phyloP scores from a whole-genome alignment of 805 yeast genomes.

The Dipodascus albidus region DNA sequence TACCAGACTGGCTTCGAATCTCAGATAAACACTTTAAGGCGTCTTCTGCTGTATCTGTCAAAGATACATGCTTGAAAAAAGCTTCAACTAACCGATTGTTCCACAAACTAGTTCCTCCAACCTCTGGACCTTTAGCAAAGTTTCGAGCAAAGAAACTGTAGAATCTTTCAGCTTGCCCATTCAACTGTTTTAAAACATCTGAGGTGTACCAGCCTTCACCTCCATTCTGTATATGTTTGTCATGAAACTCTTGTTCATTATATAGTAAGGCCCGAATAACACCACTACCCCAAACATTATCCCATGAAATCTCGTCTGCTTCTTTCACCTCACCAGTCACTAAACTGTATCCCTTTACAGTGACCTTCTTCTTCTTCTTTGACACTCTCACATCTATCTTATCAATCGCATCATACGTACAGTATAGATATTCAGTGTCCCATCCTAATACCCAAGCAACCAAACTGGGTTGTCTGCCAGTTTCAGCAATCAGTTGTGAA shows the following conservation, averaged over 20 bases:
- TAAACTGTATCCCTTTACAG: conserved; percentile 12
- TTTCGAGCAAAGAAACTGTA: neutral
- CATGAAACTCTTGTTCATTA: conserved; percentile 68
- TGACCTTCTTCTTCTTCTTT: conserved; percentile 28
- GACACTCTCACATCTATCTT: conserved; percentile 61
- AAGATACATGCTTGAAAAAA: conserved; percentile 46
- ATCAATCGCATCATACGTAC: conserved; percentile 61
- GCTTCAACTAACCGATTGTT: conserved; percentile 69
- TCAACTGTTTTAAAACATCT: conserved; percentile 48
- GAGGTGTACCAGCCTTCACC: conserved; percentile 38
- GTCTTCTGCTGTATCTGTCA: conserved; percentile 52
- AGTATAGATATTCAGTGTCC: conserved; percentile 16
- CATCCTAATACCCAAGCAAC: neutral
- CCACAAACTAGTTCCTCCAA: conserved; percentile 54
- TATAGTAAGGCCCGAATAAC: conserved; percentile 65
- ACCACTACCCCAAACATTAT: conserved; percentile 49
- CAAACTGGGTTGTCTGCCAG: neutral
- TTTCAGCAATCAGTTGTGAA: neutral
- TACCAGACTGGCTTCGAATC: conserved; percentile 37
- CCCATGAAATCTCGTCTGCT: conserved; percentile 25
- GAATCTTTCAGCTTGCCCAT: neutral
- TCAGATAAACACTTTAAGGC: conserved; percentile 50
- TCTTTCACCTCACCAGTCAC: conserved; percentile 27
- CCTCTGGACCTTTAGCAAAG: conserved; percentile 50
- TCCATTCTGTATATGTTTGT: conserved; percentile 9